phyloP scores from a whole-genome alignment of 1,139 yeast species.

The Eremothecium sinecaudum region DNA sequence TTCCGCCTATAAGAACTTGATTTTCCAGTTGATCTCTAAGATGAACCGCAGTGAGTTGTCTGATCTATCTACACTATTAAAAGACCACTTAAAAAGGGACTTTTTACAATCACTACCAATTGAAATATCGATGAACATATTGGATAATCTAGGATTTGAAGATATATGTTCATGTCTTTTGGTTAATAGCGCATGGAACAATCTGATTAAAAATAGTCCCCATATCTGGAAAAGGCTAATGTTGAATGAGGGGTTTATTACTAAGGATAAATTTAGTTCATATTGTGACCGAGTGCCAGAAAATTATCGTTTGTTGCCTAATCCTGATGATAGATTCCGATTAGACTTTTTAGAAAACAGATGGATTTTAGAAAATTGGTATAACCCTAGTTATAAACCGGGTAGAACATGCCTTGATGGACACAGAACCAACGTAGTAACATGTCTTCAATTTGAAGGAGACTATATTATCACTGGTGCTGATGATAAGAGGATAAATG shows the following conservation, averaged over 20 bases:
- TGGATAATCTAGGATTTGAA: constrained; percentile 53
- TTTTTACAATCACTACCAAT: constrained; percentile 60
- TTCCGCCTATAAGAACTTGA: constrained; percentile 28
- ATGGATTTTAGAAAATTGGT: constrained; percentile 71
- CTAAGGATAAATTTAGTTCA: constrained; percentile 22
- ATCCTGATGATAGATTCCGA: constrained; percentile 27
- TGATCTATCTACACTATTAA: constrained; percentile 50
- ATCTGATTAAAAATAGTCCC: constrained; percentile 48
- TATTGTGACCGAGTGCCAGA: constrained; percentile 12
- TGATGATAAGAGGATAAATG: constrained; percentile 73
- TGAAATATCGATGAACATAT: constrained; percentile 65
- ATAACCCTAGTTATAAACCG: constrained; percentile 64
- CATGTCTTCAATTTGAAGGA: constrained; percentile 89
- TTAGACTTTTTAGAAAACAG: constrained; percentile 39
- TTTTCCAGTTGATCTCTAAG: constrained; percentile 56
- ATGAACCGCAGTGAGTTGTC: constrained; percentile 64
- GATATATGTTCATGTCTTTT: constrained; percentile 54
- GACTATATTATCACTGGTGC: constrained; percentile 89
- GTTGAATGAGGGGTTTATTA: constrained; percentile 45
- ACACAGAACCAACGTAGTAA: constrained; percentile 74
- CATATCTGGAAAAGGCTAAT: constrained; percentile 52
- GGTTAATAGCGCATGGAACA: constrained; percentile 66
- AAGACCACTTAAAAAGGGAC: constrained; percentile 61
- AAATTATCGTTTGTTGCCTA: constrained; percentile 16
- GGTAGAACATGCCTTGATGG: constrained; percentile 61